phyloP scores from a whole-genome alignment of 768 basidiomycete species.

The Rhizopogon rudus region DNA sequence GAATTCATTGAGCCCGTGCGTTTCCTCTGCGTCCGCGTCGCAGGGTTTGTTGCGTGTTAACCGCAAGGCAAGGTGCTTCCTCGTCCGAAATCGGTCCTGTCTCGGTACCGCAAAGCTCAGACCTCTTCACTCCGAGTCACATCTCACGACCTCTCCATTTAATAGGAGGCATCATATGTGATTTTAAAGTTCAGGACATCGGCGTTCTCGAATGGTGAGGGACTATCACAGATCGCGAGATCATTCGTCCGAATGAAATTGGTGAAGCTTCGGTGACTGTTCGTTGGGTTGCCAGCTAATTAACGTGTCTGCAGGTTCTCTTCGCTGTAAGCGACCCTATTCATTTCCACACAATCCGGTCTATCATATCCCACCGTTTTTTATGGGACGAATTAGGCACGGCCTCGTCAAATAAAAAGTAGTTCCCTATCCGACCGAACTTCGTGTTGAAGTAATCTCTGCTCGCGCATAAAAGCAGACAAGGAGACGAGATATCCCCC shows the following conservation, averaged over 20 bases:
- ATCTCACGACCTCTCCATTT: conserved; percentile 20
- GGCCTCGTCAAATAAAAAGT: conserved; percentile 9
- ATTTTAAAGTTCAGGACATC: conserved; percentile 18
- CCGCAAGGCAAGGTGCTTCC: conserved; percentile 1
- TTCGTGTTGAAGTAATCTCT: conserved; percentile 12
- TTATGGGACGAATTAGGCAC: conserved; percentile 28
- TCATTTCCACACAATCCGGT: conserved; percentile 22
- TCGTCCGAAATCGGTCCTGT: neutral
- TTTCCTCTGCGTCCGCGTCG: neutral
- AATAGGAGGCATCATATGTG: conserved; percentile 21
- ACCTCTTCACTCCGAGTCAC: conserved; percentile 9
- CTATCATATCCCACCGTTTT: conserved; percentile 8
- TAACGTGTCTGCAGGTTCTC: conserved; percentile 17
- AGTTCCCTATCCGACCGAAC: conserved; percentile 25
- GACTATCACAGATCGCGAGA: conserved; percentile 1
- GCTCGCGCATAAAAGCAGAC: conserved; percentile 7
- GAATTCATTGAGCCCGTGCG: conserved; percentile 5
- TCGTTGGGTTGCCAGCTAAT: conserved; percentile 20
- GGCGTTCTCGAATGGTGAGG: conserved; percentile 22
- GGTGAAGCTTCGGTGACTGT: conserved; percentile 27
- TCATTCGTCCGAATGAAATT: conserved; percentile 22
- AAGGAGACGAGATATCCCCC: conserved; percentile 2
- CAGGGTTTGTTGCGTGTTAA: conserved; percentile 2
- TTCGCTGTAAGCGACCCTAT: conserved; percentile 26
- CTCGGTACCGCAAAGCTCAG: neutral